Evolutionary conservation across 371 early-diverging fungal species (phyloP), one percentile per base, ranked within the genome.

Genomic region (Mucor irregularis): DNA sequence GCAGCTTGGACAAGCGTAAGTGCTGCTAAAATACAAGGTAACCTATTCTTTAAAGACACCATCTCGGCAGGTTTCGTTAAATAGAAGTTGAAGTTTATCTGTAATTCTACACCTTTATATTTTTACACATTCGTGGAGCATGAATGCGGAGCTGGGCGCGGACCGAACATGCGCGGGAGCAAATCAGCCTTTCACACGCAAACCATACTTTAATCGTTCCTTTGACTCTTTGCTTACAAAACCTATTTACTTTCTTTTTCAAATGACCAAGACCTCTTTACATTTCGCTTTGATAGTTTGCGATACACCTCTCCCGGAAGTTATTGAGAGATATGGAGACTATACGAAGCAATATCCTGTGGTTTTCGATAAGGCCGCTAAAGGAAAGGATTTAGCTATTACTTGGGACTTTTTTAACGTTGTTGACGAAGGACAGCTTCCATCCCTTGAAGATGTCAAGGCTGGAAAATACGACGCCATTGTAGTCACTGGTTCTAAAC

Each of bases 241-340:
- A n/a, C n/a, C n/a, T n/a, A n/a, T 42, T 10, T 22, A 11, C 24
- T 42, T 42, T 24, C 24, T 24, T 42, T 42, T 39, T 6, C 21
- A 11, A 2, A 19, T 21, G 19, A 42, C 24, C 16, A 62, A 56
- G 62, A 56, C 56, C 0, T 19, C 34, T 21, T 31, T 62, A 0
- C 51, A 47, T 17, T 47, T 82, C 8, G 84, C 83, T 26, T 62
- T 80, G 7, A 62, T 84, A 8, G 67, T 77, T 10, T 82, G 82
- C 52, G 88, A 84, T 45, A 79, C 78, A 14, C 86, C 88, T 8
- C 51, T 75, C 40, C 71, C 77, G 3, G 56, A 76, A 29, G 80
- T 85, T 0, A 39, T 68, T 0, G 70, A 79, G 34, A 61, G 68
- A 16, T 71, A 69, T 59, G 88, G 88, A 9, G 82, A 81, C 25